Conservation (phyloP, 805 yeast genomes). For the Huiozyma naganishii region DNA sequence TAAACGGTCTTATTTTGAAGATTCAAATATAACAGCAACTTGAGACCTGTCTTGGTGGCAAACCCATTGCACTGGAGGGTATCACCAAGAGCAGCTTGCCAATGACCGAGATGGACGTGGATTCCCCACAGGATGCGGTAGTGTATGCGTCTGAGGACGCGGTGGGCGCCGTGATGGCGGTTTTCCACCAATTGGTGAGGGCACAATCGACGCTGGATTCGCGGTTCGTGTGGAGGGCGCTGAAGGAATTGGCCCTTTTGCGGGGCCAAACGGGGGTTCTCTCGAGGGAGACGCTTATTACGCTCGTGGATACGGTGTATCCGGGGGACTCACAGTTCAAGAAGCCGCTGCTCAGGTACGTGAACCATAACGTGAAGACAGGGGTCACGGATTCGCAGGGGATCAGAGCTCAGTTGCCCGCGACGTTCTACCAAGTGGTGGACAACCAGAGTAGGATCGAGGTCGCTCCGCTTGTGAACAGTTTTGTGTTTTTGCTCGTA, state of each 20-base stretch:
- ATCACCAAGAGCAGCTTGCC: neutral
- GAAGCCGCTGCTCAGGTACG: slow-evolving; percentile 31
- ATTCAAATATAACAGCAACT: too few species aligned
- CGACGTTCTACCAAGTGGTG: slow-evolving; percentile 23
- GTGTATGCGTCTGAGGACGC: slow-evolving; percentile 25
- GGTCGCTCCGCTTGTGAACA: slow-evolving; percentile 67
- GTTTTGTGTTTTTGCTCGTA: slow-evolving; percentile 66
- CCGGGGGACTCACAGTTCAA: slow-evolving; percentile 38
- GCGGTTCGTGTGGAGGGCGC: slow-evolving; percentile 73
- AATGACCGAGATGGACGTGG: neutral
- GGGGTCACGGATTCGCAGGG: slow-evolving; percentile 29
- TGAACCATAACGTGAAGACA: slow-evolving; percentile 28
- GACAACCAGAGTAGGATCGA: slow-evolving; percentile 23
- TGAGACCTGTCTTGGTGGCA: too few species aligned
- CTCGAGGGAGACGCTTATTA: slow-evolving; percentile 41
- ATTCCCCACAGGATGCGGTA: neutral
- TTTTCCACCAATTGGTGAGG: slow-evolving; percentile 33
- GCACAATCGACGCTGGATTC: slow-evolving; percentile 72
- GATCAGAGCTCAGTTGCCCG: slow-evolving; percentile 24
- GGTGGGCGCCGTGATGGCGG: slow-evolving; percentile 24
- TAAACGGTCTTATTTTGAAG: too few species aligned
- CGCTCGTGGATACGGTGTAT: slow-evolving; percentile 45
- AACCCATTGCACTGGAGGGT: too few species aligned
- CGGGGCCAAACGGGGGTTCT: slow-evolving; percentile 42
- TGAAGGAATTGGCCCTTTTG: slow-evolving; percentile 70